These are phyloP conservation scores for Corynascus novoguineensis DNA, from an alignment of 495 filamentous ascomycete species.

Conservation along the genomic window DNA sequence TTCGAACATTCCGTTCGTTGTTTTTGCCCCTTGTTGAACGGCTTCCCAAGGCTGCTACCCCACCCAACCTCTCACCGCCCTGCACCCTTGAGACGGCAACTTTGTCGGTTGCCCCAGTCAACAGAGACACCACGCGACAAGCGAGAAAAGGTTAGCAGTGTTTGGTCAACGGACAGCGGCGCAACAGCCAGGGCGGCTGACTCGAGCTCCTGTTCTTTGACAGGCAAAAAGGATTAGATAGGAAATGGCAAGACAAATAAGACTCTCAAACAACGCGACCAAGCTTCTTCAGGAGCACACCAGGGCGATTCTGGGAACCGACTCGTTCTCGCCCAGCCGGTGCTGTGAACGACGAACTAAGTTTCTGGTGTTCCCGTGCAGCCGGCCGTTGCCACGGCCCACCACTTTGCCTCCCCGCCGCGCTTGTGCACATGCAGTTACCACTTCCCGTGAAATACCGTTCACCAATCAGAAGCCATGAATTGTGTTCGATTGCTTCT, in stretches of 20 bases:
- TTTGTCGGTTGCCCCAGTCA: background rate
- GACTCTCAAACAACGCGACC: no score
- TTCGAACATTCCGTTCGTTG: conserved; percentile 9
- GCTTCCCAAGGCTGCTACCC: conserved; percentile 12
- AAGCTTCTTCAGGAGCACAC: background rate
- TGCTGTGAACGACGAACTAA: no score
- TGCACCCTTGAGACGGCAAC: background rate
- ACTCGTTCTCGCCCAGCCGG: background rate
- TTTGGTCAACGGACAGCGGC: no score
- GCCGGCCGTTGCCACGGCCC: conserved; percentile 16
- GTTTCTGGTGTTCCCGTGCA: background rate
- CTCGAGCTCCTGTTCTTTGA: no score
- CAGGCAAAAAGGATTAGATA: no score
- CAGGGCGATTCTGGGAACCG: background rate
- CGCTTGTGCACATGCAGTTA: conserved; percentile 2
- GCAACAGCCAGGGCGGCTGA: no score
- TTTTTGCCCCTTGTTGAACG: background rate
- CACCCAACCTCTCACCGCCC: conserved; percentile 16
- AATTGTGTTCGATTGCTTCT: conserved; percentile 18
- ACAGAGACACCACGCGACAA: background rate
- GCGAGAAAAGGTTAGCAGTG: background rate
- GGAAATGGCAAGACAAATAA: no score
- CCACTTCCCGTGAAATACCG: background rate
- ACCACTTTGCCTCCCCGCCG: background rate
- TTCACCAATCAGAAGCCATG: conserved; percentile 15